Conservation (phyloP, 257 asterid genomes). For the Penstemon barbatus region DNA sequence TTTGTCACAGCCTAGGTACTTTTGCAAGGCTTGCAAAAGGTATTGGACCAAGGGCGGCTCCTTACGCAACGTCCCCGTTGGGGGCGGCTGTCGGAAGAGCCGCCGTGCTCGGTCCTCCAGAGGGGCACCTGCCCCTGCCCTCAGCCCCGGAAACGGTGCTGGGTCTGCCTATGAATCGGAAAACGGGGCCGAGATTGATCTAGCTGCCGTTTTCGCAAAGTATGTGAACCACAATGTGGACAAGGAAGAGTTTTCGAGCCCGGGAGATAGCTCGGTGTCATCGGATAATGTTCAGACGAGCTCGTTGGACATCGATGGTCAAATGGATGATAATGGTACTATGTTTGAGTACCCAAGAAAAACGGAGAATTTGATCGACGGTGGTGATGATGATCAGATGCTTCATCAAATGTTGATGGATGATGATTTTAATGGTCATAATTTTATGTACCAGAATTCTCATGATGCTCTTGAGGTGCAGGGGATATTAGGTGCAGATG, state of each 20-base stretch:
- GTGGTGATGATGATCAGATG: constrained; percentile 31
- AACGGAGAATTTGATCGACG: constrained; percentile 31
- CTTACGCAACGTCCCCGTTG: constrained; percentile 68
- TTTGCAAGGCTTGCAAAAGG: constrained; percentile 74
- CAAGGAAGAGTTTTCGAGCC: constrained; percentile 41
- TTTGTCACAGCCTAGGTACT: constrained; percentile 80
- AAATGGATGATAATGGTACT: constrained; percentile 27
- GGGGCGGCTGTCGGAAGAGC: constrained; percentile 77
- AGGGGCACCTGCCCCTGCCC: constrained; percentile 8
- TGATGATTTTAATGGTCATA: constrained; percentile 36
- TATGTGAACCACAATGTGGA: constrained; percentile 52
- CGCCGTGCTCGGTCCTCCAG: constrained; percentile 51
- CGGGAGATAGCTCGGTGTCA: constrained; percentile 50
- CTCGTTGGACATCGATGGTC: constrained; percentile 36
- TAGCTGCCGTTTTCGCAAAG: constrained; percentile 74
- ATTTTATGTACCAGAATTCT: constrained; percentile 39
- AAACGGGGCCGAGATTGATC: constrained; percentile 49
- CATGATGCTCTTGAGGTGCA: constrained; percentile 40
- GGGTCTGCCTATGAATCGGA: constrained; percentile 14
- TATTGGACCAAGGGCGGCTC: constrained; percentile 96
- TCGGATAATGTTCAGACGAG: constrained; percentile 35
- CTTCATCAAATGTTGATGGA: constrained; percentile 28
- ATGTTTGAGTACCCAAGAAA: constrained; percentile 33
- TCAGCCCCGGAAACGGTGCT: background rate
- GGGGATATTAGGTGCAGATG: constrained; percentile 38